These are phyloP conservation scores for Lactuca saligna DNA, from an alignment of 129 eudicot species.

Conservation along the genomic window DNA sequence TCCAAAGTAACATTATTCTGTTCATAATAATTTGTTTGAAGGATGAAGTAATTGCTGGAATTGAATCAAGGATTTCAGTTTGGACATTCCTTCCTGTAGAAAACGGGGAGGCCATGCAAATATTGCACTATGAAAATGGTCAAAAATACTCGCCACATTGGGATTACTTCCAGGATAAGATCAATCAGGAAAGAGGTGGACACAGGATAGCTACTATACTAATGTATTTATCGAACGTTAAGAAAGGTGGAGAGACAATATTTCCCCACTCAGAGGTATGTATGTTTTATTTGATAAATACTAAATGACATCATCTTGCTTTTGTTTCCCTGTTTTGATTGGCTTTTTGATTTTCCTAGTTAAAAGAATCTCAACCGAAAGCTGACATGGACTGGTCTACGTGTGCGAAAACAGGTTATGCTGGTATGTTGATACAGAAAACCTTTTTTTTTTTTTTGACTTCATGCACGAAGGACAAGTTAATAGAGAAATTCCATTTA, in stretches of 20 bases:
- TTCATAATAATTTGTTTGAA: conserved; percentile 16
- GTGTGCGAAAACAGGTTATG: conserved; percentile 75
- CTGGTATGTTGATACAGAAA: conserved; percentile 36
- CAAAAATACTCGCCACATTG: conserved; percentile 87
- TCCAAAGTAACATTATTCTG: neutral
- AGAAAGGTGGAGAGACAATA: conserved; percentile 77
- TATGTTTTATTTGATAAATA: conserved; percentile 1
- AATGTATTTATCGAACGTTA: conserved; percentile 81
- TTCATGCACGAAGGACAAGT: neutral
- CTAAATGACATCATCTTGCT: neutral
- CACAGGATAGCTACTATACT: conserved; percentile 85
- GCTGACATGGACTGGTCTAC: conserved; percentile 60
- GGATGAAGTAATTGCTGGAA: conserved; percentile 61
- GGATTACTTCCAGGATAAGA: conserved; percentile 70
- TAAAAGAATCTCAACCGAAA: conserved; percentile 48
- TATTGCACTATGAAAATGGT: conserved; percentile 72
- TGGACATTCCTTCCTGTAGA: conserved; percentile 83
- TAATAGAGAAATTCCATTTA: neutral
- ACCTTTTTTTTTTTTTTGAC: neutral
- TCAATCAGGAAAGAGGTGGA: conserved; percentile 69
- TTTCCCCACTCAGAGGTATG: conserved; percentile 66
- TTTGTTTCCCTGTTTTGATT: conserved; percentile 10
- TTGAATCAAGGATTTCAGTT: conserved; percentile 70
- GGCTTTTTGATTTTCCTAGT: conserved; percentile 31
- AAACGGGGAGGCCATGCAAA: conserved; percentile 70